Evolutionary conservation across 495 filamentous ascomycete species (phyloP).

Genomic region (Mycothermus thermophilus): DNA sequence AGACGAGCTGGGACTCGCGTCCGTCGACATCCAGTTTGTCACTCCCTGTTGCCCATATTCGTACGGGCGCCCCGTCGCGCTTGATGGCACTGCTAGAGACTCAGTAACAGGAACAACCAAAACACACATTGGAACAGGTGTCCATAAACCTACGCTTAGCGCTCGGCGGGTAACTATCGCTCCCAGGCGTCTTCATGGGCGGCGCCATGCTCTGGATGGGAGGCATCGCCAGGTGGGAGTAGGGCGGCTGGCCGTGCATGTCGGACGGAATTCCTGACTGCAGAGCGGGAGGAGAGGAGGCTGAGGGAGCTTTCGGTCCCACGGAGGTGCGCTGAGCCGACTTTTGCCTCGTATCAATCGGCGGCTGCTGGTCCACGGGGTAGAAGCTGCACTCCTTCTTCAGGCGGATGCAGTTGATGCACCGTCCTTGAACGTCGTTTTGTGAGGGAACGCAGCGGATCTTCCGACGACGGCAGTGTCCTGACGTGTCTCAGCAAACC

Average conservation of each 20-base stretch:
- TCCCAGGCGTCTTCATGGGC: slow-evolving; percentile 28
- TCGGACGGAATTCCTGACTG: slow-evolving; percentile 30
- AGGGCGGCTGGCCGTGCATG: slow-evolving; percentile 27
- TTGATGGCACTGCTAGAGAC: slow-evolving; percentile 20
- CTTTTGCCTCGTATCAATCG: slow-evolving; percentile 27
- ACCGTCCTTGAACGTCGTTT: slow-evolving; percentile 72
- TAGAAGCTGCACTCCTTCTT: slow-evolving; percentile 94
- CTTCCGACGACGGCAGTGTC: slow-evolving; percentile 87
- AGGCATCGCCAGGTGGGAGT: slow-evolving; percentile 35
- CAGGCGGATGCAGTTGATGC: slow-evolving; percentile 88
- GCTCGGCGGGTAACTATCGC: slow-evolving; percentile 24
- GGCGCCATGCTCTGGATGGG: slow-evolving; percentile 35
- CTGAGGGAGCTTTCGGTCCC: slow-evolving; percentile 29
- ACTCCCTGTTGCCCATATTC: slow-evolving; percentile 28
- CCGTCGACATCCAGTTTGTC: slow-evolving; percentile 31
- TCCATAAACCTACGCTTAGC: slow-evolving; percentile 31
- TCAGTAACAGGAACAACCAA: slow-evolving; percentile 24
- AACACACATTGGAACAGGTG: not conserved
- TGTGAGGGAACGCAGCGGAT: slow-evolving; percentile 76
- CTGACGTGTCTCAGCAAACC: slow-evolving; percentile 35
- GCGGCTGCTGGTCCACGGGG: slow-evolving; percentile 76
- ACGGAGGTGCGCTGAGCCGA: slow-evolving; percentile 25
- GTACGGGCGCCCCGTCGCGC: slow-evolving; percentile 21
- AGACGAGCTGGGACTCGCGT: slow-evolving; percentile 21
- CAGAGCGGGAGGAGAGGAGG: slow-evolving; percentile 37